A percentile compares a stretch with the other conserved stretches of the same genome.
Evolutionary conservation across 1,284 basidiomycete genomes (phyloP).

Genomic region (Phellopilus nigrolimitatus): DNA sequence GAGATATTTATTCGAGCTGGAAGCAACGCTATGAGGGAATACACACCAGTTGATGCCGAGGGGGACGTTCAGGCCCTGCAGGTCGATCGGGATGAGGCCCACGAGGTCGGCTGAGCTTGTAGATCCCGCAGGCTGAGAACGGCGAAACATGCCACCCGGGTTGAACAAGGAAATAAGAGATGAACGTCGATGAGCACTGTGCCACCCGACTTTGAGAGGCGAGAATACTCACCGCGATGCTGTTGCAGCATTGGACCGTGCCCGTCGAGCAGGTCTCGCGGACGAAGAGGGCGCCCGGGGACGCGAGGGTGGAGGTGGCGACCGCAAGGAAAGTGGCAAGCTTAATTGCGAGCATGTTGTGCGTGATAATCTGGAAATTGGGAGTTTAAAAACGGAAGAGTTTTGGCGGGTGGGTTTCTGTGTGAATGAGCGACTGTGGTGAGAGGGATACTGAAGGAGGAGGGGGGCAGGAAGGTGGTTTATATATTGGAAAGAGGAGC

Average conservation of each 20-base stretch:
- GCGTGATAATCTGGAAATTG: no score
- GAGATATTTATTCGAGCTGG: no score
- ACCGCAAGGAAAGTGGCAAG: constrained; percentile 16
- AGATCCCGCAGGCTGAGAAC: not conserved
- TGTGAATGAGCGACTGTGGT: no score
- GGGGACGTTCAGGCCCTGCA: constrained; percentile 5
- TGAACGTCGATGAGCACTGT: not conserved
- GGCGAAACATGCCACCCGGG: not conserved
- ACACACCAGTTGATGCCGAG: constrained; percentile 13
- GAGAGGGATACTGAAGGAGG: no score
- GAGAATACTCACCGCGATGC: constrained; percentile 8
- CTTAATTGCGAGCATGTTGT: constrained; percentile 15
- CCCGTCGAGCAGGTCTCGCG: constrained; percentile 10
- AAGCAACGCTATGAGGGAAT: not conserved
- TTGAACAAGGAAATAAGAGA: not conserved
- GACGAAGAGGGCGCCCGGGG: not conserved
- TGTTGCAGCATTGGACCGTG: constrained; percentile 9
- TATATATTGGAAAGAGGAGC: no score
- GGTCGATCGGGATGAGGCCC: not conserved
- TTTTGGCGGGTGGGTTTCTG: no score
- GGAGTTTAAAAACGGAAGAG: no score
- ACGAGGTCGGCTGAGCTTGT: not conserved
- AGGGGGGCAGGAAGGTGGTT: no score
- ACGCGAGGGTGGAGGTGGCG: not conserved
- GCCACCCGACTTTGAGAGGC: not conserved